Conservation (phyloP, 2,329 filamentous ascomycete genomes). For the Graphilbum ipis-grandicollis region DNA sequence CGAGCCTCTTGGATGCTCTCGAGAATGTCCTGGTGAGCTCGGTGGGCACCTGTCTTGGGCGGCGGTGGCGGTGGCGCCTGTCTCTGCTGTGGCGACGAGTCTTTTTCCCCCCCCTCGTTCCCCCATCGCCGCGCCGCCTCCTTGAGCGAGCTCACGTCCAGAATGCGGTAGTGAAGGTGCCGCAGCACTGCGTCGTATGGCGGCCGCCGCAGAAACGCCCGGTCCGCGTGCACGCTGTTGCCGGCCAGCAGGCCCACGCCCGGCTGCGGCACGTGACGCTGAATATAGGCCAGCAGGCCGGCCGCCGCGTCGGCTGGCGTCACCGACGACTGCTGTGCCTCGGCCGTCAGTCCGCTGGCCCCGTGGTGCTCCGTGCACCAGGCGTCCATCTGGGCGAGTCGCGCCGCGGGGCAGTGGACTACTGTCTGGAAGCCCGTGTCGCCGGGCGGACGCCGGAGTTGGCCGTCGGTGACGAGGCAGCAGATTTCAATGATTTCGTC, state of each 20-base stretch:
- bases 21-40: conserved; percentile 76
- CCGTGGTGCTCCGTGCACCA: conserved; percentile 79
- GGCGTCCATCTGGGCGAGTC: conserved; percentile 63
- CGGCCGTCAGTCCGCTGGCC: conserved; percentile 62
- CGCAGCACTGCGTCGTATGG: conserved; percentile 60
- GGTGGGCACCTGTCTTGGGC: conserved; percentile 62
- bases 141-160: conserved; percentile 86
- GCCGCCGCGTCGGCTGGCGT: conserved; percentile 56
- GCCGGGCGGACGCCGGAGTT: conserved; percentile 27
- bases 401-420: conserved; percentile 53
- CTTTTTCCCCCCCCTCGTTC: background rate
- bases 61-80: conserved; percentile 23
- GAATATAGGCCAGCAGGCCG: conserved; percentile 62
- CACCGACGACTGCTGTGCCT: conserved; percentile 55
- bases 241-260: conserved; percentile 64
- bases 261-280: conserved; percentile 47
- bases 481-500: conserved; percentile 85
- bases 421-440: conserved; percentile 61
- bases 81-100: conserved; percentile 19
- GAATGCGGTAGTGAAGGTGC: conserved; percentile 73
- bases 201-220: conserved; percentile 55
- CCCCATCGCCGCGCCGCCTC: conserved; percentile 76
- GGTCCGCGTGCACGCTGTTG: conserved; percentile 85
- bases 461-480: conserved; percentile 73
- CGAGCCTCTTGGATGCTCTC: conserved; percentile 88